Evolutionary conservation across 2,329 filamentous ascomycete genomes (phyloP).

Genomic region (Zalaria sp.): DNA sequence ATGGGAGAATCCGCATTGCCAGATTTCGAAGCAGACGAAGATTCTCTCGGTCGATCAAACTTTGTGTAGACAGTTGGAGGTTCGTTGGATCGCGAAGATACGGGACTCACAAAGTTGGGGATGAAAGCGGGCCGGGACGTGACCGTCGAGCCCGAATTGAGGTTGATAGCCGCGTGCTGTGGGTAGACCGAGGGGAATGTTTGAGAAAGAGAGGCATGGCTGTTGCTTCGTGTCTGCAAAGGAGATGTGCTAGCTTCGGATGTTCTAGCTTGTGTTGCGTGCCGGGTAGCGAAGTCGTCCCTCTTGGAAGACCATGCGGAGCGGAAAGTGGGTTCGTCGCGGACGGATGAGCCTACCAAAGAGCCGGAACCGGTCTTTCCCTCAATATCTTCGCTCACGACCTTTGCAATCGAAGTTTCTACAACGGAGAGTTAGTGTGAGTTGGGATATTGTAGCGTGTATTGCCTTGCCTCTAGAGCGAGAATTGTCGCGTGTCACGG

Average conservation of each 20-base stretch:
- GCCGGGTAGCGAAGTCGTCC: background rate
- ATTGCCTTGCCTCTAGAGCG: background rate
- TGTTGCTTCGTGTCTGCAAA: constrained; percentile 23
- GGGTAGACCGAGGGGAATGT: constrained; percentile 14
- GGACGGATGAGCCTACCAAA: constrained; percentile 53
- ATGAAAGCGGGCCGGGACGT: constrained; percentile 9
- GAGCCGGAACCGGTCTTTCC: constrained; percentile 55
- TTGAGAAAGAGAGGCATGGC: constrained; percentile 19
- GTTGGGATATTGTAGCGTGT: no score
- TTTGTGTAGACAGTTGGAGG: constrained; percentile 20
- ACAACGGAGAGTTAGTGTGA: no score
- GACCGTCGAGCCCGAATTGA: constrained; percentile 10
- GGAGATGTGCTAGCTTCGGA: constrained; percentile 18
- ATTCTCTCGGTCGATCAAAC: constrained; percentile 14
- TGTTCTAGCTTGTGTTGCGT: constrained; percentile 18
- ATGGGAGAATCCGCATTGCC: background rate
- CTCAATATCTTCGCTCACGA: constrained; percentile 23
- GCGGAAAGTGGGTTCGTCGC: constrained; percentile 45
- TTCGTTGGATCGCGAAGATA: constrained; percentile 10
- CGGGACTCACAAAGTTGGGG: constrained; percentile 9
- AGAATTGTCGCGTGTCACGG: background rate
- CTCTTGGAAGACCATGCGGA: constrained; percentile 11
- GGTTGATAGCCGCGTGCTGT: constrained; percentile 12
- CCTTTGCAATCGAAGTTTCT: background rate
- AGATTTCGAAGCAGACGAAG: background rate